Evolutionary conservation across 129 eudicot species (phyloP), one percentile per base, ranked within the genome.

Genomic region (Artemisia argyi): DNA sequence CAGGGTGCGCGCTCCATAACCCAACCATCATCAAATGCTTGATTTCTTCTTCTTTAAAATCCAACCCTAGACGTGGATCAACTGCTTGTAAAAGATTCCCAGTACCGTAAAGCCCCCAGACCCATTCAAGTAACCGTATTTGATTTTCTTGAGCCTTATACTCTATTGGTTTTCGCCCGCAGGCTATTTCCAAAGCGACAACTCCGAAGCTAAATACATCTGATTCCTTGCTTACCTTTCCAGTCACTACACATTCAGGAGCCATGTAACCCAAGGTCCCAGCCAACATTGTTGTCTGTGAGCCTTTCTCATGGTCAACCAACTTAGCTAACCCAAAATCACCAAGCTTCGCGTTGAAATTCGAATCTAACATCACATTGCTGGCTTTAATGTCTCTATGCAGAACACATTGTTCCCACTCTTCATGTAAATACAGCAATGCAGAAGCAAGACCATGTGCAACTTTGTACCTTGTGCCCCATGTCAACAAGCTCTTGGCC

Each of bases 261-360:
- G 85, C 81, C 74, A 81, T 76, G 70, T 75, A 81, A 50, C 81
- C 85, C 69, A 72, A 49, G 28, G 81, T 81, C 53, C 81, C 81
- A 1, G 79, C 81, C 54, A 76, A 17, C 57, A 72, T 20, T 3
- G 78, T 81, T 52, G 82, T 71, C 79, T 30, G 46, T 39, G 10
- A 39, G 46, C 46, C 46, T 39, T 78, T 52, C 9, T 26, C 85
- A 24, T 83, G 88, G 66, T 80, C 85, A 15, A 80, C 77, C 5
- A 83, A 50, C 57, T 78, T 61, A 2, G 88, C 82, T 18, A 83
- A 32, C 48, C 85, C 85, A 32, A 83, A 82, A 68, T 52, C 57
- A 10, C 57, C 57, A 6, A 83, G 71, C 49, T 80, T 80, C 9
- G 80, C 62, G 12, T 76, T 76, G 56, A 76, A 83, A 56, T 46